Evolutionary conservation across 768 basidiomycete genomes (phyloP).

Genomic region (Tylopilus plumbeoviolaceoides): DNA sequence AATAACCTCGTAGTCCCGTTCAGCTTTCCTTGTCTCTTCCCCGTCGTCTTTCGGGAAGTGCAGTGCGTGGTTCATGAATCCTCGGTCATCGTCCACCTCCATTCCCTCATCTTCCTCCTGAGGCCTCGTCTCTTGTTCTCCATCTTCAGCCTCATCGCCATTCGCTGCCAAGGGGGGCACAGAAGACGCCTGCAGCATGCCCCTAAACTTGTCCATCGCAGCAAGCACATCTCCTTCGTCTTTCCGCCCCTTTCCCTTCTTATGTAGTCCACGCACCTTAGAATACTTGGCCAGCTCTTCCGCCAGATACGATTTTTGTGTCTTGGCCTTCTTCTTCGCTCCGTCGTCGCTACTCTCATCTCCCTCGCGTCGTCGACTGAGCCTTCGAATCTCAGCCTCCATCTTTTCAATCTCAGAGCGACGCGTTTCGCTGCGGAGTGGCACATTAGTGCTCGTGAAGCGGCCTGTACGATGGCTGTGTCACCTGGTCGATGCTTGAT

Average conservation of each 20-base stretch:
- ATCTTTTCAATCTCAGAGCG: constrained; percentile 80
- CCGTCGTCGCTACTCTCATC: constrained; percentile 64
- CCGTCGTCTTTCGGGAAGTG: constrained; percentile 76
- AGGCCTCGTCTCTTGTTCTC: constrained; percentile 12
- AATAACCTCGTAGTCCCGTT: constrained; percentile 86
- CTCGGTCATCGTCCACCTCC: constrained; percentile 76
- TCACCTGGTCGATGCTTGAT: constrained; percentile 46
- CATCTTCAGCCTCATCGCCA: constrained; percentile 9
- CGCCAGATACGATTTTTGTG: constrained; percentile 63
- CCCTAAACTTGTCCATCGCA: constrained; percentile 65
- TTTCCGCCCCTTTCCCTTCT: constrained; percentile 53
- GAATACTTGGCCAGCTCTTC: constrained; percentile 82
- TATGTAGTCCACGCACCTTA: constrained; percentile 56
- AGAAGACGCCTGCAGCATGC: constrained; percentile 51
- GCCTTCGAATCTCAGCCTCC: constrained; percentile 82
- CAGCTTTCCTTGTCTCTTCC: constrained; percentile 73
- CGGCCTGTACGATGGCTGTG: no score
- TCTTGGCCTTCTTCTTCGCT: constrained; percentile 52
- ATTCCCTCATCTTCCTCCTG: constrained; percentile 48
- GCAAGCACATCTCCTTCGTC: constrained; percentile 74
- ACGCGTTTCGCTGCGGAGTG: constrained; percentile 48
- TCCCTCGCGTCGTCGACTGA: constrained; percentile 56
- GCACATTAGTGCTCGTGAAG: not conserved
- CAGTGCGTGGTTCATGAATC: constrained; percentile 68
- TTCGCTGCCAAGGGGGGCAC: constrained; percentile 30